Percentiles rank a stretch among this genome's conserved stretches.
Evolutionary conservation across 805 yeast genomes (phyloP).

Genomic region (Clavispora asparagi): DNA sequence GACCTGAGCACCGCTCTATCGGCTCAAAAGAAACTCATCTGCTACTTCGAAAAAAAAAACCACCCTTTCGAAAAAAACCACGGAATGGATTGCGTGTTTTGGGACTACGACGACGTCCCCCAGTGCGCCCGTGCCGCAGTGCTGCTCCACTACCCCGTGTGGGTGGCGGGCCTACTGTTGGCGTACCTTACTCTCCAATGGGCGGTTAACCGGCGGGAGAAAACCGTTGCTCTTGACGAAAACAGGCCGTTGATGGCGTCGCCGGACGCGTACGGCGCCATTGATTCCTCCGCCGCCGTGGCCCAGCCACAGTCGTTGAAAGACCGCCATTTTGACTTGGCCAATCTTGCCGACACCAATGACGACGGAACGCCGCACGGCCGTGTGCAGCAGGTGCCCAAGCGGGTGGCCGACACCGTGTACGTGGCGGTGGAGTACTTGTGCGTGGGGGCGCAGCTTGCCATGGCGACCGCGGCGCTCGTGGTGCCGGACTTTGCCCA

Average conservation of each 20-base stretch:
- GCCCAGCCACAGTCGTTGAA: constrained; percentile 28
- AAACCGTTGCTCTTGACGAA: constrained; percentile 17
- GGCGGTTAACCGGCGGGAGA: constrained; percentile 6
- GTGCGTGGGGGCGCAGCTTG: constrained; percentile 40
- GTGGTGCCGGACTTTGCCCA: constrained; percentile 21
- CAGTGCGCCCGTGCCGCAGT: constrained; percentile 43
- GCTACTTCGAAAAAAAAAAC: background rate
- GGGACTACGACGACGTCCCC: constrained; percentile 63
- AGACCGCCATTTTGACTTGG: constrained; percentile 62
- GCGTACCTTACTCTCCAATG: constrained; percentile 17
- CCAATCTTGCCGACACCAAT: constrained; percentile 46
- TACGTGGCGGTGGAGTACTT: constrained; percentile 47
- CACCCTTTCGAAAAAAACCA: background rate
- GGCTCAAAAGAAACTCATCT: background rate
- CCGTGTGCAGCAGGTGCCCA: constrained; percentile 38
- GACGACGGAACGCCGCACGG: constrained; percentile 65
- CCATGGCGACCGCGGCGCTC: constrained; percentile 29
- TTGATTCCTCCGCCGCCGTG: constrained; percentile 6
- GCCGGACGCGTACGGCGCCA: constrained; percentile 29
- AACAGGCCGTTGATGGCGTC: constrained; percentile 30
- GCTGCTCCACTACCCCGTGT: constrained; percentile 28
- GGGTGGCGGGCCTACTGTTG: constrained; percentile 25
- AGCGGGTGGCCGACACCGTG: constrained; percentile 48
- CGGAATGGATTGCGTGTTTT: constrained; percentile 23
- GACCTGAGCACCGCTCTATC: background rate